Evolutionary conservation across 1,284 basidiomycete species (phyloP).

Genomic region (Puccinia sorghi): DNA sequence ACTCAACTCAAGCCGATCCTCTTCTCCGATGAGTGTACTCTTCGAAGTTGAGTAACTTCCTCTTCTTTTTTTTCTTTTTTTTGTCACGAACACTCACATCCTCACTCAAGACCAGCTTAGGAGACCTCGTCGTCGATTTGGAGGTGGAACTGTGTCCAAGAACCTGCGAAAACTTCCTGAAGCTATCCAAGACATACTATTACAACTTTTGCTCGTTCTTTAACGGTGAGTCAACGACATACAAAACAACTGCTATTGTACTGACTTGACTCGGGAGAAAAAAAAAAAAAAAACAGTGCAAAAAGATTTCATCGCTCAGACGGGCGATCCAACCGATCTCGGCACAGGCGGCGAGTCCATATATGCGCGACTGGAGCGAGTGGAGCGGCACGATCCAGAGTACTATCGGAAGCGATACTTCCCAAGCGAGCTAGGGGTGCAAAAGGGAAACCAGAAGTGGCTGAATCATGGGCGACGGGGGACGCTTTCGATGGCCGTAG

Average conservation of each 20-base stretch:
- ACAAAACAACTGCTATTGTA: too few species aligned
- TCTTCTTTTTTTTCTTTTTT: not conserved
- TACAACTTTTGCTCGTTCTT: constrained; percentile 96
- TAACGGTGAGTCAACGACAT: constrained; percentile 68
- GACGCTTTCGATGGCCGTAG: constrained; percentile 90
- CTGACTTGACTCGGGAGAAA: too few species aligned
- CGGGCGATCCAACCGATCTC: constrained; percentile 90
- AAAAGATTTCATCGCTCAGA: constrained; percentile 93
- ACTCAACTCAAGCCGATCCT: too few species aligned
- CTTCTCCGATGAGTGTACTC: constrained; percentile 31
- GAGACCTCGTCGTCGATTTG: constrained; percentile 67
- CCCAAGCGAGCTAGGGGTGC: constrained; percentile 2
- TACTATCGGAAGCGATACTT: constrained; percentile 26
- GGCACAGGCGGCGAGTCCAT: constrained; percentile 82
- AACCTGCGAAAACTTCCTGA: constrained; percentile 92
- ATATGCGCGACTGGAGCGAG: constrained; percentile 60
- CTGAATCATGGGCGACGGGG: constrained; percentile 84
- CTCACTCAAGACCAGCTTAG: constrained; percentile 33
- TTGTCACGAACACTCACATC: not conserved
- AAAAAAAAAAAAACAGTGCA: constrained; percentile 66
- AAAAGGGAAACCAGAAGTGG: constrained; percentile 48
- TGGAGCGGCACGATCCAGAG: not conserved
- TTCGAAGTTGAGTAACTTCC: constrained; percentile 42
- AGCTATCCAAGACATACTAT: constrained; percentile 93
- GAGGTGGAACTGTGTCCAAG: constrained; percentile 87